Percentiles rank a stretch among this genome's conserved stretches.
Evolutionary conservation across 208 protist genomes (phyloP).

Genomic region (Acanthamoeba lenticulata): DNA sequence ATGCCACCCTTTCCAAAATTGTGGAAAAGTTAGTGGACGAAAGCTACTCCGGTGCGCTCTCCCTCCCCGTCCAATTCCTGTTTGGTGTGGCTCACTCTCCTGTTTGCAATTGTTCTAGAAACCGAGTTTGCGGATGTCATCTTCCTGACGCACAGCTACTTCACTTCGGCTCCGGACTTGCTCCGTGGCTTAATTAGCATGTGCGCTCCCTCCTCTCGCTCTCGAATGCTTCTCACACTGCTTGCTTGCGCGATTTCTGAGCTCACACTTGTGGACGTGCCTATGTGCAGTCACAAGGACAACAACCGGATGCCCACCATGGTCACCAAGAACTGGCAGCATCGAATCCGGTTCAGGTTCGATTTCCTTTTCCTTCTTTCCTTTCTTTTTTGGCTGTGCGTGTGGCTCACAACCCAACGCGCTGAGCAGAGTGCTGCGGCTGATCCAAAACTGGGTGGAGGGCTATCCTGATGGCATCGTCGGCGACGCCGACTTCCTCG

Average conservation of each 20-base stretch:
- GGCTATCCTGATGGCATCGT: background rate
- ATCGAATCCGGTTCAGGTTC: background rate
- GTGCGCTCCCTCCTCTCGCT: background rate
- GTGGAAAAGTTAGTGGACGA: slow-evolving; percentile 56
- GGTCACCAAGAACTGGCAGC: slow-evolving; percentile 10
- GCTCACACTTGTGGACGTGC: too few species aligned
- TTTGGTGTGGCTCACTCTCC: background rate
- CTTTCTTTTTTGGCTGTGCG: too few species aligned
- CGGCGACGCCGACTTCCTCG: background rate
- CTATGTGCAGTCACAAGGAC: background rate
- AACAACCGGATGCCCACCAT: slow-evolving; percentile 23
- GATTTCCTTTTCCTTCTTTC: background rate
- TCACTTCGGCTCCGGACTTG: background rate
- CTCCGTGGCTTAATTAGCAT: background rate
- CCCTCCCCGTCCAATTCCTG: background rate
- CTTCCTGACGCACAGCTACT: slow-evolving; percentile 53
- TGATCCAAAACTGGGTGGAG: background rate
- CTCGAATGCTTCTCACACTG: background rate
- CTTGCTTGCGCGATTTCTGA: too few species aligned
- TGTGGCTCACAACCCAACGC: background rate
- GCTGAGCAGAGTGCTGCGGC: background rate
- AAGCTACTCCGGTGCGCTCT: background rate
- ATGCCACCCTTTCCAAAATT: background rate
- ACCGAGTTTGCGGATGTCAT: slow-evolving; percentile 40
- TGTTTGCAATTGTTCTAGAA: background rate